Base-by-base conservation (phyloP, 1,139 yeast species). In the Yamadazyma atmosphaerica region DNA sequence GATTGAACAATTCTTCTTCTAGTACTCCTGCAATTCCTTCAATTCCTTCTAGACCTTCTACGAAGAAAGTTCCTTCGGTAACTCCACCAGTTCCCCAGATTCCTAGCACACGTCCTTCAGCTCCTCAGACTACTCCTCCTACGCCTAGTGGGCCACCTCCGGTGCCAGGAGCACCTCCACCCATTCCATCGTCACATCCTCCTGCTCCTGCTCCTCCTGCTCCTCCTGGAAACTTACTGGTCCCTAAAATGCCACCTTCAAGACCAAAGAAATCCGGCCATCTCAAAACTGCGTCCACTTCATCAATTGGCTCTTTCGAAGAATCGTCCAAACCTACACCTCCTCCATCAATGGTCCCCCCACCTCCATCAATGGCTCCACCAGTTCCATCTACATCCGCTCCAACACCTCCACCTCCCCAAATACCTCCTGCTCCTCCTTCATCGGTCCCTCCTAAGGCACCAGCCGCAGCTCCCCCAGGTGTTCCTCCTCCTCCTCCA, bases 61-160 rank as follows among this genome's bases (percentile, higher is more conserved):
- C 11, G 7, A 17, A 15, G 5, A 22, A 27, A 8, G 24, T 16
- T 15, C 18, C 33, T 12, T 63, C 70, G 3, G 60, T 66, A 7
- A 42, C 58, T 4, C 65, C 72, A 6, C 58, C 62, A 4, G 65
- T 72, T 2, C 66, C 76, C 2, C 43, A 52, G 18, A 51, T 60
- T 8, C 56, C 68, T 0, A 7, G 33, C 18, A 10, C 36, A 23
- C 28, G 32, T 15, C 58, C 60, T 10, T 58, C 68, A 9, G 21
- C 62, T 14, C 22, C 22, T 19, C 22, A 19, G 22, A 40, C 43
- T 14, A 39, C 47, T 8, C 37, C 42, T 12, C 41, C 51, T 15
- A 27, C 46, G 14, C 36, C 43, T 8, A 35, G 38, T 11, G 50
- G 51, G 3, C 48, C 38, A 16, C 45, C 46, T 11, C 31, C 39